Evolutionary conservation across 2,329 filamentous ascomycete species (phyloP).

Genomic region (Diaporthe humulicola): DNA sequence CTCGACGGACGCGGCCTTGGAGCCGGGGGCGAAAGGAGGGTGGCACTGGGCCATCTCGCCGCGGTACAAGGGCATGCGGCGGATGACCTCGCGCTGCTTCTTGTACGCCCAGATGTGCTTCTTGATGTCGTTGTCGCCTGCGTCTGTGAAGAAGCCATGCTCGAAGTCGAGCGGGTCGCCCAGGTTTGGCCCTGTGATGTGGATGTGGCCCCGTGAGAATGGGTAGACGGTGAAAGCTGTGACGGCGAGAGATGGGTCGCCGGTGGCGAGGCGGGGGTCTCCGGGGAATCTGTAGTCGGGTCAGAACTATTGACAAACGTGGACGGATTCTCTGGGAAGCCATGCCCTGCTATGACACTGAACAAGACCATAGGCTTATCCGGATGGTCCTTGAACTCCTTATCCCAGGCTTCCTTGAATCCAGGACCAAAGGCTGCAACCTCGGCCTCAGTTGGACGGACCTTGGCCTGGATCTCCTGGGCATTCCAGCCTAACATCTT

Average conservation of each 20-base stretch:
- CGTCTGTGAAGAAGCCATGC: slow-evolving; percentile 63
- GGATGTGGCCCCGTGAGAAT: slow-evolving; percentile 45
- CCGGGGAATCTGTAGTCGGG: slow-evolving; percentile 3
- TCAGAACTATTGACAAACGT: background rate
- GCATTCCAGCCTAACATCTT: slow-evolving; percentile 44
- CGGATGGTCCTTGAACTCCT: slow-evolving; percentile 41
- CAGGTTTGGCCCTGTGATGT: slow-evolving; percentile 58
- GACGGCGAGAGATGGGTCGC: slow-evolving; percentile 38
- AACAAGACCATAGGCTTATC: slow-evolving; percentile 42
- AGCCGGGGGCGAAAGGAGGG: slow-evolving; percentile 47
- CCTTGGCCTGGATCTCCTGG: slow-evolving; percentile 42
- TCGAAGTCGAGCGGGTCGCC: slow-evolving; percentile 62
- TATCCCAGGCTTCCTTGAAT: slow-evolving; percentile 43
- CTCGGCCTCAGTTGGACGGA: slow-evolving; percentile 43
- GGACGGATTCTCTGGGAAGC: too few relatives aligned
- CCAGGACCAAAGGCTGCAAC: slow-evolving; percentile 42
- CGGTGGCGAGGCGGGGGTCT: slow-evolving; percentile 41
- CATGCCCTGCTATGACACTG: slow-evolving; percentile 38
- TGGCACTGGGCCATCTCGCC: slow-evolving; percentile 47
- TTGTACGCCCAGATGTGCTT: slow-evolving; percentile 65
- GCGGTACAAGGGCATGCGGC: slow-evolving; percentile 58
- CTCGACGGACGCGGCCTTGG: slow-evolving; percentile 53
- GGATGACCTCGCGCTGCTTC: slow-evolving; percentile 61
- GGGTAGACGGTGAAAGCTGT: slow-evolving; percentile 25
- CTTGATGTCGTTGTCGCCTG: slow-evolving; percentile 61